Evolutionary conservation across 768 basidiomycete genomes (phyloP), one percentile per base, ranked within the genome.

Genomic region (Termitomyces sp.): DNA sequence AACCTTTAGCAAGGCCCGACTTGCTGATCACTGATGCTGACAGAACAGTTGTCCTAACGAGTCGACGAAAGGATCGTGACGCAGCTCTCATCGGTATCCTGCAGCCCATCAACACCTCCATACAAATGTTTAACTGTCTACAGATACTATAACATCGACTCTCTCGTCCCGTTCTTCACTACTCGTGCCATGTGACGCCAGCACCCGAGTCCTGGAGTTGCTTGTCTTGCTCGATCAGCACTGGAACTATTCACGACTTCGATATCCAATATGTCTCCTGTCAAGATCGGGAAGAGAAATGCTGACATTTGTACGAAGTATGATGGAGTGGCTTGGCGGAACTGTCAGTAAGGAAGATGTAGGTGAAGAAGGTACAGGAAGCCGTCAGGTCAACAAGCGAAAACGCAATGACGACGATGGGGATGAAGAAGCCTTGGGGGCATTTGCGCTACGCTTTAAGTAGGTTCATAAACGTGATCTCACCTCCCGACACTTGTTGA

Each of bases 251-350:
- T 91, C 91, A 0, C 85, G 86, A 48, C 83, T 90, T 54, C 84
- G 84, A 71, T 91, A 83, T 72, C 97, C 96, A 0, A 92, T 99
- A 40, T 98, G 96, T 72, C 83, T 99, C n/a, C 82, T 98, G 43
- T 92, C 92, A 52, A 83, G 89, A 38, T 96, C 94, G 6, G 94
- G 90, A 2, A 85, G 88, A 63, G 96, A 99, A 74, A 96, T 97
- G 89, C 74, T 97, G 40, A 89, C 91, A 1, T 94, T 95, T 69
- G 92, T 97, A 32, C 79, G 95, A 61, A 96, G 92, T 79, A 90
- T 98, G 91, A 96, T 97, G 85, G 97, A 98, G 71, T 98, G 96
- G 94, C 86, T 99, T 64, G 97, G 97, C 10, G 96, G 97, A 1
- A 94, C 92, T 14, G 87, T 97, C 57, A 92, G 88, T 67, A 94